Evolutionary conservation across 495 filamentous ascomycete genomes (phyloP).

Genomic region (Lepidopterella palustris): DNA sequence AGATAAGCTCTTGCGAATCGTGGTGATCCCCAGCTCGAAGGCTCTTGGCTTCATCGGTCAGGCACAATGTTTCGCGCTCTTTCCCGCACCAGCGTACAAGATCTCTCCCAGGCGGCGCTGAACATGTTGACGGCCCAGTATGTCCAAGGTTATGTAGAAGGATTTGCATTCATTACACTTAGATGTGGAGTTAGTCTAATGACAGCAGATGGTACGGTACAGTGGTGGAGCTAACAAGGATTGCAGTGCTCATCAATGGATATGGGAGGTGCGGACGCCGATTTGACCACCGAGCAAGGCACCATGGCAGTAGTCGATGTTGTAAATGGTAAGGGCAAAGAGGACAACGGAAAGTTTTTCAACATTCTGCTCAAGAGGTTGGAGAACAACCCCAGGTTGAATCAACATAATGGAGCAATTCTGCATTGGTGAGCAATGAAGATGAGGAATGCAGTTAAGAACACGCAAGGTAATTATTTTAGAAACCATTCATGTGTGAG

Average conservation of each 20-base stretch:
- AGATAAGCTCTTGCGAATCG: conserved; percentile 14
- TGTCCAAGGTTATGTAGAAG: conserved; percentile 37
- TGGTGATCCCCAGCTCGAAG: not conserved
- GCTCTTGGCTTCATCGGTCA: not conserved
- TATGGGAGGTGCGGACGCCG: not conserved
- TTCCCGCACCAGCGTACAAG: conserved; percentile 43
- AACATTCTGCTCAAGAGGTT: not conserved
- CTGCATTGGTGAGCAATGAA: too few relatives aligned
- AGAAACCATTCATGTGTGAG: too few relatives aligned
- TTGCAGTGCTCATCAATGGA: not conserved
- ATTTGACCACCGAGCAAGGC: not conserved
- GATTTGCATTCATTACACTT: conserved; percentile 41
- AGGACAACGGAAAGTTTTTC: not conserved
- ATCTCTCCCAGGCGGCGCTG: conserved; percentile 47
- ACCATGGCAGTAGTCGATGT: not conserved
- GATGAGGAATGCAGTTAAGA: too few relatives aligned
- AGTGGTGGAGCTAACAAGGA: not conserved
- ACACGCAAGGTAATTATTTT: too few relatives aligned
- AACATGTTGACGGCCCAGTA: conserved; percentile 49
- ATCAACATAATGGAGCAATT: not conserved
- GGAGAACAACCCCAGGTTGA: not conserved
- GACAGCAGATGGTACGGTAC: not conserved
- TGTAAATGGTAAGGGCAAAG: not conserved
- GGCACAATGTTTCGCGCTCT: conserved; percentile 6
- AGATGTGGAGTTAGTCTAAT: not conserved